phyloP scores from a whole-genome alignment of 176 grass and related monocot species.

The Oryza rufipogon region DNA sequence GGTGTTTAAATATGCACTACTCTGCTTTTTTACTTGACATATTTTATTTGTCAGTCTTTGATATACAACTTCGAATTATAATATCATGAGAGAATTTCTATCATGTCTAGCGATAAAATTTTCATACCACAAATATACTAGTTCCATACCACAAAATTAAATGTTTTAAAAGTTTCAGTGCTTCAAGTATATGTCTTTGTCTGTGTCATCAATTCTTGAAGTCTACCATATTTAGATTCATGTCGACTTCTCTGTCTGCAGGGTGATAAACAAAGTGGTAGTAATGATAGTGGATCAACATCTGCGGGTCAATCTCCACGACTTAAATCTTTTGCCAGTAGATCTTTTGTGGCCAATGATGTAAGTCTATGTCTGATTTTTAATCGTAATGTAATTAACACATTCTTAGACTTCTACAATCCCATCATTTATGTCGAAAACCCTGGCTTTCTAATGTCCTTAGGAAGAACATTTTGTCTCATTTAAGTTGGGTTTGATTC shows the following conservation, averaged over 20 bases:
- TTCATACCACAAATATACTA: not conserved
- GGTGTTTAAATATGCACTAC: not conserved
- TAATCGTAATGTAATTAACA: not conserved
- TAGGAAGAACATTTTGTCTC: constrained; percentile 10
- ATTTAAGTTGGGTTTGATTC: constrained; percentile 27
- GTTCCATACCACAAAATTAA: not conserved
- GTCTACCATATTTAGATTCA: constrained; percentile 14
- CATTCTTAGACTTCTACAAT: constrained; percentile 6
- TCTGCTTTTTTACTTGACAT: not conserved
- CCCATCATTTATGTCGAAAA: not conserved
- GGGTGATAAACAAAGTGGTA: constrained; percentile 64
- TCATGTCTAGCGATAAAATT: not conserved
- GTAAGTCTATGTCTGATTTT: constrained; percentile 42
- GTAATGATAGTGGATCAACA: constrained; percentile 62
- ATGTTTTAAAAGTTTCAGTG: not conserved
- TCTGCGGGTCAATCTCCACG: constrained; percentile 58
- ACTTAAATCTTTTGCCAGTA: constrained; percentile 62
- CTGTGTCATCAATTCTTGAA: not conserved
- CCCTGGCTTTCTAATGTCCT: not conserved
- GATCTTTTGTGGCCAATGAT: constrained; percentile 66
- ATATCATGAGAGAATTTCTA: not conserved
- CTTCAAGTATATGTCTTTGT: not conserved
- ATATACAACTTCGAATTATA: not conserved
- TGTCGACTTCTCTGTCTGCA: constrained; percentile 37
- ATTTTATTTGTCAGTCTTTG: not conserved